Evolutionary conservation across 1,284 basidiomycete genomes (phyloP).

Genomic region (Apiotrichum gamsii): DNA sequence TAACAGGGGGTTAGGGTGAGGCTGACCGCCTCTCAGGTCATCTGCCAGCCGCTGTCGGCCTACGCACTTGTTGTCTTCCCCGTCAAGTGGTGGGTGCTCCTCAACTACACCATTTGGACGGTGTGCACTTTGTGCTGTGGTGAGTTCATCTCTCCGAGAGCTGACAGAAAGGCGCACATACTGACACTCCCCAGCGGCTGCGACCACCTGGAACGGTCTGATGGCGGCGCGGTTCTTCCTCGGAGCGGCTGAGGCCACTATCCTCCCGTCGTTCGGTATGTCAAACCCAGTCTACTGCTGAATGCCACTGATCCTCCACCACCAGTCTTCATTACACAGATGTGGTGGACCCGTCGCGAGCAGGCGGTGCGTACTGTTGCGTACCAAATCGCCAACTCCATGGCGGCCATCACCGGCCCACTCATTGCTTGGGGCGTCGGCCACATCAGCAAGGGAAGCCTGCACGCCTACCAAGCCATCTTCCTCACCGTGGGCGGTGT

Average conservation of each 20-base stretch:
- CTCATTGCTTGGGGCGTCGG: slow-evolving; percentile 36
- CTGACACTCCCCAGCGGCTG: slow-evolving; percentile 9
- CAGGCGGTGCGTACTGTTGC: slow-evolving; percentile 23
- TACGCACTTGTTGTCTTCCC: slow-evolving; percentile 26
- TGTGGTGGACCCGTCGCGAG: slow-evolving; percentile 39
- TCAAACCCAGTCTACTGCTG: too few relatives aligned
- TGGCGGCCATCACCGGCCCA: slow-evolving; percentile 17
- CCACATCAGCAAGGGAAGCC: slow-evolving; percentile 16
- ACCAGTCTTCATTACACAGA: slow-evolving; percentile 24
- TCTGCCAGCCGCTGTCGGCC: slow-evolving; percentile 20
- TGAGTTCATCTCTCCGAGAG: neutral
- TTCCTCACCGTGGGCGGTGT: slow-evolving; percentile 51
- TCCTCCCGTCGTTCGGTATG: slow-evolving; percentile 21
- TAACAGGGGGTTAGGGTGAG: too few relatives aligned
- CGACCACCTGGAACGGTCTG: slow-evolving; percentile 33
- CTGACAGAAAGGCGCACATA: neutral
- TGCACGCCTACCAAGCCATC: slow-evolving; percentile 46
- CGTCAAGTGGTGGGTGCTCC: slow-evolving; percentile 16
- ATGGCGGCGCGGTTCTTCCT: slow-evolving; percentile 33
- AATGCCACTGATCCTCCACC: too few relatives aligned
- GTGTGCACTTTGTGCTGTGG: slow-evolving; percentile 28
- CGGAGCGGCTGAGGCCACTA: slow-evolving; percentile 29
- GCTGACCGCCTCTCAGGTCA: too few relatives aligned
- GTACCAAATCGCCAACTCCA: slow-evolving; percentile 9
- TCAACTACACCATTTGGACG: slow-evolving; percentile 18